These are phyloP conservation scores for Hypoxylon sp. DNA, from an alignment of 2,329 filamentous ascomycete species.

Conservation along the genomic window DNA sequence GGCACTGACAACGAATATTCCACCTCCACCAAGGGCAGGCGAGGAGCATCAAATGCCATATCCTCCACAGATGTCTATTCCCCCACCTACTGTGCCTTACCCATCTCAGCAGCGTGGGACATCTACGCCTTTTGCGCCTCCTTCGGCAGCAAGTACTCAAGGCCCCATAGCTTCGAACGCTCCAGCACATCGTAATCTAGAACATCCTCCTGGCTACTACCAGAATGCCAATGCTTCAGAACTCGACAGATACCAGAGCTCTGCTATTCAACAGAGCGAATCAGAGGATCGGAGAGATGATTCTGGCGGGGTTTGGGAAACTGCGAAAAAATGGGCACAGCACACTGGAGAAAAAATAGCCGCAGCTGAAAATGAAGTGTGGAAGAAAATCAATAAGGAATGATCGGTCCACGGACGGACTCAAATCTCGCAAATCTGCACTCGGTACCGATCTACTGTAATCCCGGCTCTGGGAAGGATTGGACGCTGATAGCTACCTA, in stretches of 20 bases:
- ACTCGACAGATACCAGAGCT: conserved; percentile 61
- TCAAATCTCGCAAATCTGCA: conserved; percentile 17
- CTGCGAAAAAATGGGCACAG: conserved; percentile 69
- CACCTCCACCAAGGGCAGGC: conserved; percentile 66
- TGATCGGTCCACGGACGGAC: conserved; percentile 47
- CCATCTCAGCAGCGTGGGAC: conserved; percentile 60
- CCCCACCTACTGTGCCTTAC: conserved; percentile 59
- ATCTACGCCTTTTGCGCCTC: conserved; percentile 54
- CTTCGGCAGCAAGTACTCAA: conserved; percentile 48
- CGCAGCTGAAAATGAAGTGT: conserved; percentile 71
- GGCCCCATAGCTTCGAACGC: conserved; percentile 47
- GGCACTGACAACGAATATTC: conserved; percentile 52
- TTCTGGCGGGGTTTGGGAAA: conserved; percentile 64
- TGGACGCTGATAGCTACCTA: conserved; percentile 9
- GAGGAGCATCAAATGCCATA: conserved; percentile 58
- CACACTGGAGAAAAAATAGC: conserved; percentile 69
- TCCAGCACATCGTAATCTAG: conserved; percentile 50
- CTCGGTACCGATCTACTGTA: conserved; percentile 25
- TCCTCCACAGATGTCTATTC: conserved; percentile 65
- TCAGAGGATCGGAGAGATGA: conserved; percentile 46
- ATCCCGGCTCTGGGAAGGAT: conserved; percentile 23
- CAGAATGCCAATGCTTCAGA: conserved; percentile 68
- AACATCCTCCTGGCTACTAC: conserved; percentile 68
- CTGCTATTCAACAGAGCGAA: conserved; percentile 55
- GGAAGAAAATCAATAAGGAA: conserved; percentile 72